Percentiles rank a stretch among this genome's conserved stretches.
phyloP scores from a whole-genome alignment of 2,329 filamentous ascomycete genomes.

The Beauveria medogensis region DNA sequence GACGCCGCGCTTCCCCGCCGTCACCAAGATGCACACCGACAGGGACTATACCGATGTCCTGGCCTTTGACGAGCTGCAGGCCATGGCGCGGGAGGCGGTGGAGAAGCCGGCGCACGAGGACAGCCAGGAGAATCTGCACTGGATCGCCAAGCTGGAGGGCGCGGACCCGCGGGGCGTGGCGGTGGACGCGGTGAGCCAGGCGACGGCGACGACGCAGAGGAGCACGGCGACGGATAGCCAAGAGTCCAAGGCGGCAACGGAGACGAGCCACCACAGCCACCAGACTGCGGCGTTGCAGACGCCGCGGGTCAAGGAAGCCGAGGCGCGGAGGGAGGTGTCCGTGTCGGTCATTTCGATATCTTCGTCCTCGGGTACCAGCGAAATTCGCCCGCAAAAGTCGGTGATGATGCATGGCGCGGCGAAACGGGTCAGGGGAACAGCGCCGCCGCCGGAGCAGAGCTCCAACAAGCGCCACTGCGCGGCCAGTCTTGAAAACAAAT shows the following conservation, averaged over 20 bases:
- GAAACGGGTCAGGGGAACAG: background rate
- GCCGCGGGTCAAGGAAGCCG: background rate
- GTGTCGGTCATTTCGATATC: background rate
- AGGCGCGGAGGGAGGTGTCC: background rate
- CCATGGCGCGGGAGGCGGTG: constrained; percentile 51
- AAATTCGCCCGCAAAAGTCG: background rate
- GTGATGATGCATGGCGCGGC: background rate
- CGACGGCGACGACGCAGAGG: constrained; percentile 28
- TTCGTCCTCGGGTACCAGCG: background rate
- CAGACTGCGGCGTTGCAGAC: background rate
- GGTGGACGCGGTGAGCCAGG: constrained; percentile 38
- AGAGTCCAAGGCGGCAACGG: background rate
- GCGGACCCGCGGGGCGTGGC: constrained; percentile 39
- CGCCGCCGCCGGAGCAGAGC: background rate
- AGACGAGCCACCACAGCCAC: background rate
- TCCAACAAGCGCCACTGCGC: background rate
- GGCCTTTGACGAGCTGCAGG: constrained; percentile 62
- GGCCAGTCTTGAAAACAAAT: background rate
- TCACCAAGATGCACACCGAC: constrained; percentile 72
- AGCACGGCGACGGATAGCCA: background rate
- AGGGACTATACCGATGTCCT: constrained; percentile 60
- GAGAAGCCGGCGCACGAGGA: constrained; percentile 42
- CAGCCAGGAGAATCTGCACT: constrained; percentile 51
- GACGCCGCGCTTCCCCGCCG: constrained; percentile 66
- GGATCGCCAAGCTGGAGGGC: constrained; percentile 52